These are phyloP conservation scores for Vitis rupestris DNA, from an alignment of 164 flowering plant species.

Conservation along the genomic window DNA sequence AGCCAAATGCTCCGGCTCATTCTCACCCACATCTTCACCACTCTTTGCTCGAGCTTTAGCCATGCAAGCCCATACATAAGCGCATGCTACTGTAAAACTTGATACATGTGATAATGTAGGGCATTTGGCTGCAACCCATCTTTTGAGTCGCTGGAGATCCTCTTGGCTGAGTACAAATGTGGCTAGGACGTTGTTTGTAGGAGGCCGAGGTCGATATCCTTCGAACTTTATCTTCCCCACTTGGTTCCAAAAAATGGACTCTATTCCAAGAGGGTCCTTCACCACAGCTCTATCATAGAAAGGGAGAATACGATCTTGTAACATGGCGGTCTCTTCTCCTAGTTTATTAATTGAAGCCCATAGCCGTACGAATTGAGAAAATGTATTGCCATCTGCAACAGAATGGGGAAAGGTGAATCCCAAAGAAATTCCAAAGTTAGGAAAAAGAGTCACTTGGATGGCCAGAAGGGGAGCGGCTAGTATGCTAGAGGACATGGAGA, in stretches of 20 bases:
- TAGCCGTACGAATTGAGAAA: conserved; percentile 26
- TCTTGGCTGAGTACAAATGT: conserved; percentile 5
- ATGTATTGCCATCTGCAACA: conserved; percentile 30
- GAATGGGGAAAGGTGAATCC: conserved; percentile 22
- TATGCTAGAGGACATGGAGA: background rate
- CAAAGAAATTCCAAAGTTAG: conserved; percentile 23
- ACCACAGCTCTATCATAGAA: conserved; percentile 9
- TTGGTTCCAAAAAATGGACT: background rate
- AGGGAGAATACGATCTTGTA: background rate
- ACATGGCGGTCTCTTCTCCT: background rate
- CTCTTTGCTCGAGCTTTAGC: conserved; percentile 14
- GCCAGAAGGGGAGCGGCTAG: conserved; percentile 21
- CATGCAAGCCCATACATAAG: conserved; percentile 35
- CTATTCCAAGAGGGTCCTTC: conserved; percentile 12
- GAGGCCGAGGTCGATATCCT: background rate
- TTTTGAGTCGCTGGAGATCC: conserved; percentile 1
- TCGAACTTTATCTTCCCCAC: too few species aligned
- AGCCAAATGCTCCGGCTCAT: conserved; percentile 6
- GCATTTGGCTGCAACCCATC: background rate
- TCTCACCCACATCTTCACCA: background rate
- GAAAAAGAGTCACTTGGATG: conserved; percentile 31
- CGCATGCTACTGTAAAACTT: conserved; percentile 26
- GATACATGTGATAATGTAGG: conserved; percentile 13
- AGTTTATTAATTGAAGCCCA: conserved; percentile 32
- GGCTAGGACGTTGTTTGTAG: background rate